These are phyloP conservation scores for Zygoascus biomembranicola DNA, from an alignment of 805 yeast species.

Conservation along the genomic window DNA sequence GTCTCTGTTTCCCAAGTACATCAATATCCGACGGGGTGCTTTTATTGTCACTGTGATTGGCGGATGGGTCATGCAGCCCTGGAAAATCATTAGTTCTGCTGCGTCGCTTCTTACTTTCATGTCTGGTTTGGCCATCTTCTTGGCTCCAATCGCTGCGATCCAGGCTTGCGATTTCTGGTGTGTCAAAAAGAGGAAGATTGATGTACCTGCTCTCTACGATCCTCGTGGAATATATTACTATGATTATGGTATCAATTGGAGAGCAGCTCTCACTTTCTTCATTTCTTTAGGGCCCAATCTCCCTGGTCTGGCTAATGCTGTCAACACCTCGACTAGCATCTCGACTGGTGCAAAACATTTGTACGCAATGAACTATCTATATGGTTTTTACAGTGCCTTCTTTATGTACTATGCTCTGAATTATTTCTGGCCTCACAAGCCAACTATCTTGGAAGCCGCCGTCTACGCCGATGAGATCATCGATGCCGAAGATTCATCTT, in stretches of 20 bases:
- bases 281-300: constrained; percentile 17
- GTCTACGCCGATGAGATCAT: not conserved
- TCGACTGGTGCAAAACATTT: constrained; percentile 18
- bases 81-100: constrained; percentile 34
- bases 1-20: constrained; percentile 37
- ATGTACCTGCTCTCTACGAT: constrained; percentile 35
- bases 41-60: constrained; percentile 22
- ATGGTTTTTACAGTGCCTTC: constrained; percentile 16
- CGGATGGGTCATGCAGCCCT: constrained; percentile 29
- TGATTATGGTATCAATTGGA: constrained; percentile 36
- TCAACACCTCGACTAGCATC: constrained; percentile 8
- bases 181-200: constrained; percentile 34
- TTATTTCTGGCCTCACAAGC: constrained; percentile 10
- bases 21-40: constrained; percentile 39
- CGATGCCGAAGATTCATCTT: not conserved
- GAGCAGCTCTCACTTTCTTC: constrained; percentile 32
- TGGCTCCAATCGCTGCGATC: constrained; percentile 36
- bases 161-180: constrained; percentile 34
- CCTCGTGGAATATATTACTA: constrained; percentile 36
- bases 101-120: constrained; percentile 31
- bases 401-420: constrained; percentile 13
- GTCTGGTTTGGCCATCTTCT: constrained; percentile 34
- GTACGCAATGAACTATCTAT: constrained; percentile 20
- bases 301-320: constrained; percentile 22
- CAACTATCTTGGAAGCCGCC: not conserved